Base-by-base conservation (phyloP, 192 early-diverging fungal genomes). In the Umbelopsis sp. region DNA sequence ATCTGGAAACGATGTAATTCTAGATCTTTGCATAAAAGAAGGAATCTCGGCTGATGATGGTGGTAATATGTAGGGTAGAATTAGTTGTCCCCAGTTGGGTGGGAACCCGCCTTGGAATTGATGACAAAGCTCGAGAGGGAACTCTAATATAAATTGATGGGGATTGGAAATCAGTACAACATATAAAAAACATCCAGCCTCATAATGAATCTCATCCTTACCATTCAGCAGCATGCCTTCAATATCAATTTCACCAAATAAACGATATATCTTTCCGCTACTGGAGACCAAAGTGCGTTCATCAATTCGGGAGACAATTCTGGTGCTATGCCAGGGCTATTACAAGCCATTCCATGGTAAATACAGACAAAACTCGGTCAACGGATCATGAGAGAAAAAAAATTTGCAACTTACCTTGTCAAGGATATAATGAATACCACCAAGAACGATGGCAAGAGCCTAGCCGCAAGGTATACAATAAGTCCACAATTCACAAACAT, bases 181-280 rank as follows among this genome's bases (percentile, higher is more conserved):
- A 41, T 41, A 11, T 38, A 3, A 38, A 38, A 3, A 38, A 38
- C 38, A 41, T 6, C 5, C 38, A 6, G n/a, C n/a, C n/a, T n/a
- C n/a, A n/a, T 11, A 41, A 4, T 38, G 36, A 0, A 6, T 11
- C 7, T 6, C 0, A 41, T 5, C 0, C 38, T 34, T 62, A 62
- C 56, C 56, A 34, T 62, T 62, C 20, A 62, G 31, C 10, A 62
- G 56, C 56, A 62, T 62, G 26, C 56, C 56, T 62, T 62, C 56
- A 62, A 62, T 14, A 62, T 62, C 56, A 4, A 62, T 22, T 20
- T 62, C 56, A 34, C 56, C 56, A 14, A 34, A 34, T 36, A 62
- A 34, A 17, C 31, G 26, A 14, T 62, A 62, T 17, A 62, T 26
- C 11, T 62, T 62, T 12, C 56, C 56, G n/a, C 56, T 62, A 62